These are phyloP conservation scores for Aspergillus saccharolyticus DNA, from an alignment of 495 filamentous ascomycete species.

Conservation along the genomic window DNA sequence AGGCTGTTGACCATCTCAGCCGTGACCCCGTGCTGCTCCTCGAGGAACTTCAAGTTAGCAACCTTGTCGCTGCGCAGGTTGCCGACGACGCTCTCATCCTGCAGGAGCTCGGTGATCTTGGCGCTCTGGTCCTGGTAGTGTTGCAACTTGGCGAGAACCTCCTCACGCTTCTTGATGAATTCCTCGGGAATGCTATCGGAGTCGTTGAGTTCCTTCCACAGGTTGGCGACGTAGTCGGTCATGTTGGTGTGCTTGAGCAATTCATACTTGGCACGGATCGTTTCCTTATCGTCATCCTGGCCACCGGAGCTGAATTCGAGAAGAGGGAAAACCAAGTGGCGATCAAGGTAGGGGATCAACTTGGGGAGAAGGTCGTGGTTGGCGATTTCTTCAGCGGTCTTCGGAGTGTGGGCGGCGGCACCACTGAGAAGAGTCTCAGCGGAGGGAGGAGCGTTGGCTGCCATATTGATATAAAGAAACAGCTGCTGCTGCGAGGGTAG, in stretches of 20 bases:
- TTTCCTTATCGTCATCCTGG: conserved; percentile 59
- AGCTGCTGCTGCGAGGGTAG: conserved; percentile 14
- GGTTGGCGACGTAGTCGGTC: conserved; percentile 88
- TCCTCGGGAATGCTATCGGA: conserved; percentile 74
- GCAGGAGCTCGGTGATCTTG: conserved; percentile 79
- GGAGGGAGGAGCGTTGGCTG: conserved; percentile 54
- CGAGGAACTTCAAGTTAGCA: conserved; percentile 92
- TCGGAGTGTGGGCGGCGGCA: conserved; percentile 40
- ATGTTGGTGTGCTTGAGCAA: conserved; percentile 95
- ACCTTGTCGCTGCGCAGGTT: conserved; percentile 92
- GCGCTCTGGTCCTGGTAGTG: conserved; percentile 76
- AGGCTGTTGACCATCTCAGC: conserved; percentile 91
- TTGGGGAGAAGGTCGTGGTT: conserved; percentile 79
- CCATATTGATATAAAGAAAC: conserved; percentile 46
- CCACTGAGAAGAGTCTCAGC: conserved; percentile 53
- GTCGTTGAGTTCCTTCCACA: conserved; percentile 81
- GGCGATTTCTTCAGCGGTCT: conserved; percentile 51
- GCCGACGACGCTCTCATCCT: conserved; percentile 78
- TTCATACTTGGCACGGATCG: conserved; percentile 79
- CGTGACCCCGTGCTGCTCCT: conserved; percentile 90
- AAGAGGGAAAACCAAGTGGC: conserved; percentile 90
- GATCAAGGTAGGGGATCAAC: conserved; percentile 86
- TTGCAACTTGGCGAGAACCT: conserved; percentile 75
- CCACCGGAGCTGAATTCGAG: conserved; percentile 70
- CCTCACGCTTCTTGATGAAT: conserved; percentile 80